Conservation (phyloP, 2,329 filamentous ascomycete species). For the Lasiodiplodia hormozganensis region DNA sequence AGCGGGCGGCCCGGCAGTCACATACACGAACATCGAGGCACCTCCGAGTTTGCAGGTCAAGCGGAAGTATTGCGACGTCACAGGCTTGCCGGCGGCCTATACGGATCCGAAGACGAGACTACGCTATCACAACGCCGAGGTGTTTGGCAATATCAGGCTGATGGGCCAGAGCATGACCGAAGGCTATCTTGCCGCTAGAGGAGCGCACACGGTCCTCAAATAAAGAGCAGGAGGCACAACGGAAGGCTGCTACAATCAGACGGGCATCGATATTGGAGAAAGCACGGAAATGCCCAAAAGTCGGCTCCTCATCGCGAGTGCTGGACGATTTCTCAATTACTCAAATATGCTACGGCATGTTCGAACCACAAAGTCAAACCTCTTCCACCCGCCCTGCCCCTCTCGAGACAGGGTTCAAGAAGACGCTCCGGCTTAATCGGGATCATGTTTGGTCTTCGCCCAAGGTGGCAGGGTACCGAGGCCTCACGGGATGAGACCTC, state of each 20-base stretch:
- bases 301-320: neutral
- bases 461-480: constrained; percentile 79
- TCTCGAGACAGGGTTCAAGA: constrained; percentile 83
- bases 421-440: constrained; percentile 99
- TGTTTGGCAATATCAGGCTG: constrained; percentile 82
- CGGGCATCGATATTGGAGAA: neutral
- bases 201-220: constrained; percentile 92
- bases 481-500: constrained; percentile 66
- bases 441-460: constrained; percentile 79
- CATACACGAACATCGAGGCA: constrained; percentile 96
- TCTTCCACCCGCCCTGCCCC: constrained; percentile 82
- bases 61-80: constrained; percentile 94
- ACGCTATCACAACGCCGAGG: constrained; percentile 90
- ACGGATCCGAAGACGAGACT: constrained; percentile 93
- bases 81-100: constrained; percentile 89
- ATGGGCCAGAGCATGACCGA: constrained; percentile 85
- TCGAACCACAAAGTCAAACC: constrained; percentile 94
- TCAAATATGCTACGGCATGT: constrained; percentile 59
- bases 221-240: constrained; percentile 53
- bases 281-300: neutral
- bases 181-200: constrained; percentile 86
- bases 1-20: constrained; percentile 67
- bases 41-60: constrained; percentile 82
- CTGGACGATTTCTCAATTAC: neutral
- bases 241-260: neutral